Percentiles rank a stretch among this genome's conserved stretches.
These are phyloP conservation scores for Solanum chaucha DNA, from an alignment of 257 asterid genomes.

Conservation along the genomic window DNA sequence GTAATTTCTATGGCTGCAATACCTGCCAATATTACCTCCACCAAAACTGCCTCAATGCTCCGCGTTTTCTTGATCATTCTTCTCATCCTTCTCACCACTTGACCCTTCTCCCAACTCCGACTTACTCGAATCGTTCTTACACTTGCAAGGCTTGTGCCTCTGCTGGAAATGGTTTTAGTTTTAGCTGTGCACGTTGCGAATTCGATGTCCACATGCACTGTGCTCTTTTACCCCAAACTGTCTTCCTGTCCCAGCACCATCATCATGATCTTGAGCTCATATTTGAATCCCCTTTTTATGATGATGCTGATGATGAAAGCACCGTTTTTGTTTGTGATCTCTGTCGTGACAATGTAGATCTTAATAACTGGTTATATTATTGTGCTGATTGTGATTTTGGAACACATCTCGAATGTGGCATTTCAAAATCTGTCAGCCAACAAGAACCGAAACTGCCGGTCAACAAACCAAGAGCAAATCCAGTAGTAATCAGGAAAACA, in stretches of 20 bases:
- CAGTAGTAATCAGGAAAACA: not conserved
- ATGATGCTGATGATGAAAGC: not conserved
- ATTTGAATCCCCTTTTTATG: not conserved
- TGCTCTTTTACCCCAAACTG: conserved; percentile 5
- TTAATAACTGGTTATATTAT: not conserved
- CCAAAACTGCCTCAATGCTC: conserved; percentile 33
- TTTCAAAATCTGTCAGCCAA: not conserved
- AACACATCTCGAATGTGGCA: conserved; percentile 2
- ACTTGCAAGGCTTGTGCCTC: conserved; percentile 42
- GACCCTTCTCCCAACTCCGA: conserved; percentile 26
- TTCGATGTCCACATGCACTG: conserved; percentile 42
- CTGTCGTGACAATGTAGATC: not conserved
- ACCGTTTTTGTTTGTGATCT: not conserved
- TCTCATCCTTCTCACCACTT: conserved; percentile 43
- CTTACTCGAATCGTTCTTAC: conserved; percentile 30
- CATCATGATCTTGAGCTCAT: conserved; percentile 10
- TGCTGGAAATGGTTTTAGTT: conserved; percentile 34
- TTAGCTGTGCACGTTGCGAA: conserved; percentile 24
- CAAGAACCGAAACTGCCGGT: not conserved
- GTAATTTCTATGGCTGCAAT: conserved; percentile 11
- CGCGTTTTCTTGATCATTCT: conserved; percentile 39
- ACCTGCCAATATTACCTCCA: conserved; percentile 41
- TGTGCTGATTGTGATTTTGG: conserved; percentile 14
- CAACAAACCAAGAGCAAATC: not conserved
- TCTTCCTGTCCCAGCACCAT: not conserved